Percentiles rank a stretch among this genome's conserved stretches.
Conservation (phyloP, 768 basidiomycete genomes). For the Suillus placidus region DNA sequence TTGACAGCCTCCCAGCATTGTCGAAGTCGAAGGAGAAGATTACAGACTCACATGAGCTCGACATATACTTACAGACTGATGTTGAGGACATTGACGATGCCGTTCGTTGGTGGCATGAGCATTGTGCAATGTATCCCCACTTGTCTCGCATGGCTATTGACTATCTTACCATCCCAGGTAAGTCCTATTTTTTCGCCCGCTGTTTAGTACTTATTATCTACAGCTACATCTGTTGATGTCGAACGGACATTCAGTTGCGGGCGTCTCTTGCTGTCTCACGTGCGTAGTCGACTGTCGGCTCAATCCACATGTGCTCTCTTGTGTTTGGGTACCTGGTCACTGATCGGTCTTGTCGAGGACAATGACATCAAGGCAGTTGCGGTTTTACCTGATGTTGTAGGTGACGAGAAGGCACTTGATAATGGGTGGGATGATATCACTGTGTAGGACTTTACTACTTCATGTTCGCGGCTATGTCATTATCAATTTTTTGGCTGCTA, state of each 20-base stretch:
- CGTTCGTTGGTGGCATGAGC: conserved; percentile 24
- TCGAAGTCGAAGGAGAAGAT: too few species aligned
- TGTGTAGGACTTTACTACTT: neutral
- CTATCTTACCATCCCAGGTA: conserved; percentile 23
- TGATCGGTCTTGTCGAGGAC: conserved; percentile 29
- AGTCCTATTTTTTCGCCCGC: neutral
- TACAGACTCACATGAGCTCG: too few species aligned
- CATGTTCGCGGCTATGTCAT: neutral
- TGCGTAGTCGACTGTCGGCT: conserved; percentile 26
- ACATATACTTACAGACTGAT: conserved; percentile 7
- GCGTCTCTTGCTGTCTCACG: conserved; percentile 28
- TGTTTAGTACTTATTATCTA: neutral
- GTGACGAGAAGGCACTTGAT: conserved; percentile 8
- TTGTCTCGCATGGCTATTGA: conserved; percentile 32
- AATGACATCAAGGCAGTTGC: conserved; percentile 18
- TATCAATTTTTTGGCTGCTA: neutral
- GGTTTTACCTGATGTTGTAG: conserved; percentile 1
- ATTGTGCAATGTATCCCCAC: conserved; percentile 21
- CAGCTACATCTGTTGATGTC: conserved; percentile 38
- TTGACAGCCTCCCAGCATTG: conserved; percentile 31
- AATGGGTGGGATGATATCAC: conserved; percentile 10
- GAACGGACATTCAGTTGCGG: conserved; percentile 33
- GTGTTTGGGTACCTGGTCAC: conserved; percentile 39
- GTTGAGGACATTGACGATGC: conserved; percentile 14
- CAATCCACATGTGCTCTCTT: conserved; percentile 30